These are phyloP conservation scores for Talinum fruticosum DNA, from an alignment of 148 eudicot genomes.

Conservation along the genomic window DNA sequence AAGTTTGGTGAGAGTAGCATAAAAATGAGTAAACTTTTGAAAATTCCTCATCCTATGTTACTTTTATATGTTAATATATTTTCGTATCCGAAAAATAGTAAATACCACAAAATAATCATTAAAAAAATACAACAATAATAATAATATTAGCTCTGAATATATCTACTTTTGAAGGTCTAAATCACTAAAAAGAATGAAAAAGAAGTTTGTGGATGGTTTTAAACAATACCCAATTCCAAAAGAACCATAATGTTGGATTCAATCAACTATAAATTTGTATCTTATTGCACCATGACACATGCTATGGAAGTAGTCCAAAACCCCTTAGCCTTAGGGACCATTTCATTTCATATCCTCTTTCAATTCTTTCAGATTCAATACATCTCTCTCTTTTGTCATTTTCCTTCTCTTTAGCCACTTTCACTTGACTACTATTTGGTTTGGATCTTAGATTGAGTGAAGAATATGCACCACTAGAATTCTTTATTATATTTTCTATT, in stretches of 20 bases:
- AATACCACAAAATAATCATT: no score
- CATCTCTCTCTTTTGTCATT: background rate
- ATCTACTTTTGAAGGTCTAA: no score
- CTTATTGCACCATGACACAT: background rate
- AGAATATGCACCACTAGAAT: background rate
- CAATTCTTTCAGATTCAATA: no score
- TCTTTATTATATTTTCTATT: background rate
- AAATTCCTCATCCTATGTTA: no score
- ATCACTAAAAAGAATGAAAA: background rate
- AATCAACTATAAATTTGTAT: background rate
- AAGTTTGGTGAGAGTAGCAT: no score
- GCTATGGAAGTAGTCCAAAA: background rate
- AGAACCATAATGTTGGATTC: background rate
- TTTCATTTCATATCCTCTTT: background rate
- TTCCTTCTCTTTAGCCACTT: background rate
- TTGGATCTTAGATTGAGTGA: background rate
- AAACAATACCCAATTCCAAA: background rate
- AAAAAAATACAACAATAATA: no score
- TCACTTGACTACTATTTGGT: background rate
- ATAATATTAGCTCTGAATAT: no score
- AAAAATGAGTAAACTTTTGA: no score
- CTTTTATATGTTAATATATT: no score
- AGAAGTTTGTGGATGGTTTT: background rate
- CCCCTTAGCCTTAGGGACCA: background rate
- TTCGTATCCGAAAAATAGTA: no score